Evolutionary conservation across 2,329 filamentous ascomycete species (phyloP), one percentile per base, ranked within the genome.

Genomic region (Ceratocystis ficicola): DNA sequence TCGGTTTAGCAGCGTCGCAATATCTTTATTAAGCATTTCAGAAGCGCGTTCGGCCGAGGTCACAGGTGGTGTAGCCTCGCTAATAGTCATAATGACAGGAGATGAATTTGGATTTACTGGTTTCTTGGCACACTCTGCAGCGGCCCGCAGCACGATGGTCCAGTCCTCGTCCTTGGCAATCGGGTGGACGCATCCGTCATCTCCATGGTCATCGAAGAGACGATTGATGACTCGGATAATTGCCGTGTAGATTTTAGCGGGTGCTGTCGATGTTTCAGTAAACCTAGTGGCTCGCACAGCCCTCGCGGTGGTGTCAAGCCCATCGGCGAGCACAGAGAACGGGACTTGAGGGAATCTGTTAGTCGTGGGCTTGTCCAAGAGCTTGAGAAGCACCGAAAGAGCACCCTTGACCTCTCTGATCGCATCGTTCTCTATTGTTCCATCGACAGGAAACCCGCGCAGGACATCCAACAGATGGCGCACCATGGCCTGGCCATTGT

Each of bases 401-500:
- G 85, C 81, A 2, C 85, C 85, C 36, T 85, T 80, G 20, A 87
- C 79, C 66, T 85, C 81, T 63, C 84, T 78, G 57, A 78, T 77
- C 20, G 77, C 74, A 63, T 83, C 79, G 66, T 80, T 83, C 66
- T 78, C 79, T 68, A 77, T 77, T 65, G 76, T 73, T n/a, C 76
- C 76, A 50, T 79, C 76, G 0, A 72, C 68, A 1, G 78, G 74
- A 46, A 81, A 77, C 64, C 79, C 78, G 52, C 79, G 79, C 28
- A 88, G 75, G 12, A 86, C 81, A 65, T 86, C 82, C 41, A 90
- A 77, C 25, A 90, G 75, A 28, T 86, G 81, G 65, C 83, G 80
- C 59, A 90, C 80, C 1, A 86, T 86, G 44, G 82, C 83, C 69
- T 88, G 86, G 22, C 87, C 87, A 69, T 89, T 84, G 72, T 90